Conservation (phyloP, 441 rosid species). For the Pelargonium citronellum region DNA sequence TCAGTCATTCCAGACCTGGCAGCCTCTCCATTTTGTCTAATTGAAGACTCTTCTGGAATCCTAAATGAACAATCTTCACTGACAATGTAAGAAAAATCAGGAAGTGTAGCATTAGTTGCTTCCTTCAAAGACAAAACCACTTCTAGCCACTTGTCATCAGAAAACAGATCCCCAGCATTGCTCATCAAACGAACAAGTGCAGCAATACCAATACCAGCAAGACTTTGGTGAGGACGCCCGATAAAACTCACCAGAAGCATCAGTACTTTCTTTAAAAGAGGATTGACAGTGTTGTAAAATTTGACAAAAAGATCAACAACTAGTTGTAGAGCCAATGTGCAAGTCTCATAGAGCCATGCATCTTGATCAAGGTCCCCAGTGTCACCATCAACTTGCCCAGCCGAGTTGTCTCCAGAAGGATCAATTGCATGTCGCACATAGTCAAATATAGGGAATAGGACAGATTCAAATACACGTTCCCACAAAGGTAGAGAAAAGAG, state of each 20-base stretch:
- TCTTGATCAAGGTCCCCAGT: conserved; percentile 82
- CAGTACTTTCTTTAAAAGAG: conserved; percentile 83
- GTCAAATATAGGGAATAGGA: conserved; percentile 95
- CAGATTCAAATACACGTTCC: conserved; percentile 93
- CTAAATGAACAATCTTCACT: conserved; percentile 40
- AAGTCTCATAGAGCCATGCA: conserved; percentile 99
- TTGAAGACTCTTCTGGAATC: conserved; percentile 30
- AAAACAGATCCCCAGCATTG: conserved; percentile 84
- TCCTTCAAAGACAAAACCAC: conserved; percentile 87
- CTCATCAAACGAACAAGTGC: conserved; percentile 99
- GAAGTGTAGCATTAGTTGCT: conserved; percentile 82
- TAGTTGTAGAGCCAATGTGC: conserved; percentile 95
- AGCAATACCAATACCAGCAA: conserved; percentile 98
- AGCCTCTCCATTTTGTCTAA: conserved; percentile 39
- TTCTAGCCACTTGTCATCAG: conserved; percentile 92
- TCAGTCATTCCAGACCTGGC: conserved; percentile 37
- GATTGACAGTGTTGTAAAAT: conserved; percentile 87
- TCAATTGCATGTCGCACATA: conserved; percentile 98
- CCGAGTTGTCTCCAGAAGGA: conserved; percentile 75
- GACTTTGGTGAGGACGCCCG: conserved; percentile 99
- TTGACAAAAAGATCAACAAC: conserved; percentile 99
- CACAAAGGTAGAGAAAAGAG: conserved; percentile 81
- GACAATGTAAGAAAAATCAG: conserved; percentile 69
- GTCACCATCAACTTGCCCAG: conserved; percentile 54
- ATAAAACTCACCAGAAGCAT: conserved; percentile 87